Conservation (phyloP, 768 basidiomycete species). For the Russula sp. region DNA sequence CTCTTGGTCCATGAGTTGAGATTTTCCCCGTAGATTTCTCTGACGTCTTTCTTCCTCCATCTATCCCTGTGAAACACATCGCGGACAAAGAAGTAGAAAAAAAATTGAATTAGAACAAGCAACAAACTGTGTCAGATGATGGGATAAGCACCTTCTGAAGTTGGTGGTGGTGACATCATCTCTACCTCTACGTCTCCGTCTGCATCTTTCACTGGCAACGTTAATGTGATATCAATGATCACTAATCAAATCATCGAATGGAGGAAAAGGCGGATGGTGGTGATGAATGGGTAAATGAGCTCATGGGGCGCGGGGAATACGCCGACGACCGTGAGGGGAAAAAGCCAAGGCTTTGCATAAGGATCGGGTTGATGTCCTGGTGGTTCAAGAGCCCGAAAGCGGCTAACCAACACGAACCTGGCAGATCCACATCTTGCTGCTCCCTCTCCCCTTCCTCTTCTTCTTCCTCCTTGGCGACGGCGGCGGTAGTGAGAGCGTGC, state of each 20-base stretch:
- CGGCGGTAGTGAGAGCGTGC: conserved; percentile 41
- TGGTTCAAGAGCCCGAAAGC: conserved; percentile 41
- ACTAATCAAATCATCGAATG: not conserved
- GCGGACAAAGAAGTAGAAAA: not conserved
- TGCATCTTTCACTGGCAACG: conserved; percentile 7
- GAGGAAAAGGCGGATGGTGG: not conserved
- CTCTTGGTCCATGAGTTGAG: conserved; percentile 80
- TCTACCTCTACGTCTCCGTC: conserved; percentile 10
- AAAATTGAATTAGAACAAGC: not conserved
- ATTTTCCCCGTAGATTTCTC: conserved; percentile 42
- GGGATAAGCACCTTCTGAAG: conserved; percentile 12
- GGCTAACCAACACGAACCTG: conserved; percentile 30
- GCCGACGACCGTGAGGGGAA: not conserved
- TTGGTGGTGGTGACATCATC: not conserved
- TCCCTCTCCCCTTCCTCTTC: conserved; percentile 15
- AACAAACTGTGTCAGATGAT: not conserved
- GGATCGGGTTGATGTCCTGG: conserved; percentile 52
- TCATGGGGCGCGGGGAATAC: conserved; percentile 10
- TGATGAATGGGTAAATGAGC: not conserved
- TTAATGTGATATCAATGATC: conserved; percentile 6
- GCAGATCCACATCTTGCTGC: conserved; percentile 31
- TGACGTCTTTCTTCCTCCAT: conserved; percentile 36
- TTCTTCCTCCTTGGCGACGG: not conserved
- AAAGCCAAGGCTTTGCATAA: conserved; percentile 40
- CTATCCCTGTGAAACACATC: conserved; percentile 54